A percentile compares a stretch with the other conserved stretches of the same genome.
phyloP scores from a whole-genome alignment of 23 red algal species.

The Gracilaria vermiculophylla region DNA sequence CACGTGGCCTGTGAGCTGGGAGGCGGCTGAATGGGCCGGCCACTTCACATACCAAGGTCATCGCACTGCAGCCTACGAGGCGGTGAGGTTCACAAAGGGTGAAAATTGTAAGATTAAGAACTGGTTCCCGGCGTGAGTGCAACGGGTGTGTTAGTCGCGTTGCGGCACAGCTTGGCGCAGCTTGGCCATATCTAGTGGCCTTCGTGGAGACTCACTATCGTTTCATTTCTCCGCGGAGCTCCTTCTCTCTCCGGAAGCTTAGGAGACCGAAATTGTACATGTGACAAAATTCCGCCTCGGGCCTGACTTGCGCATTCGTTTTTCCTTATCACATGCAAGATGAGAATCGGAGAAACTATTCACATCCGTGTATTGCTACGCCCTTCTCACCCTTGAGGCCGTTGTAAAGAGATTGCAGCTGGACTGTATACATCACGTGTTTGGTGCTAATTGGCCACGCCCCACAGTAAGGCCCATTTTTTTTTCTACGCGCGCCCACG shows the following conservation, averaged over 20 bases:
- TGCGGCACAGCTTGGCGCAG: no score
- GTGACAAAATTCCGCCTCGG: neutral
- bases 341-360: neutral
- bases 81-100: conserved; percentile 33
- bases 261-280: neutral
- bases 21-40: conserved; percentile 29
- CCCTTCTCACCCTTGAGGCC: no score
- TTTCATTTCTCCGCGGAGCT: neutral
- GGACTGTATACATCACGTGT: neutral
- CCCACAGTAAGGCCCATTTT: neutral
- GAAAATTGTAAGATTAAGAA: conserved; percentile 24
- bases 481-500: no score
- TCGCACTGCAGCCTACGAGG: neutral
- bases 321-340: no score
- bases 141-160: no score
- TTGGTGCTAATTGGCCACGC: neutral
- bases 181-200: neutral
- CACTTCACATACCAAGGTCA: neutral
- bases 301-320: neutral
- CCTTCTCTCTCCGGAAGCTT: neutral
- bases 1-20: conserved; percentile 25
- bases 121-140: neutral
- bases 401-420: neutral
- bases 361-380: neutral
- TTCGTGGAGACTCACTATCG: neutral